Percentiles rank a stretch among this genome's conserved stretches.
Evolutionary conservation across 1,284 basidiomycete genomes (phyloP).

Genomic region (Tetrapyrgos nigripes): DNA sequence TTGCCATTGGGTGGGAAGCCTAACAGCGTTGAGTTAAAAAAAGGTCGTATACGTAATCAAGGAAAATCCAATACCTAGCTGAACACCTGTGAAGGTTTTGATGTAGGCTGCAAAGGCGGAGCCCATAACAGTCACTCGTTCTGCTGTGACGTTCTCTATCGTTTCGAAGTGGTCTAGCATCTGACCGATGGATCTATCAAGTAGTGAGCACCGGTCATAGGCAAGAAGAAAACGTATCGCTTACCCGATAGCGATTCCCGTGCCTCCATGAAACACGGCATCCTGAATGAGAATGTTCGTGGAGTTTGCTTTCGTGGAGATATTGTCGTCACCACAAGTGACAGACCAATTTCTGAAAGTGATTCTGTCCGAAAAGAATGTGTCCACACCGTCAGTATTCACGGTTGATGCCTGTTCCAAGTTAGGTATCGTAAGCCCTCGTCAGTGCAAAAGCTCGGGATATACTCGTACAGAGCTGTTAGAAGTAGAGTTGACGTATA

Average conservation of each 20-base stretch:
- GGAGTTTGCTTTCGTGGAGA: slow-evolving; percentile 41
- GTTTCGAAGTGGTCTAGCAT: slow-evolving; percentile 33
- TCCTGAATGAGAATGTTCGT: slow-evolving; percentile 43
- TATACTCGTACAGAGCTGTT: slow-evolving; percentile 26
- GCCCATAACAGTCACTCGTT: slow-evolving; percentile 25
- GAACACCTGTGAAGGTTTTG: slow-evolving; percentile 37
- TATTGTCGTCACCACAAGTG: slow-evolving; percentile 18
- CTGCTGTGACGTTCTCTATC: slow-evolving; percentile 39
- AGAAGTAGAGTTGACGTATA: slow-evolving; percentile 41
- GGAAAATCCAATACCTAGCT: slow-evolving; percentile 21
- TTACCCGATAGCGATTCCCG: slow-evolving; percentile 39
- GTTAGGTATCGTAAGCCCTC: not conserved
- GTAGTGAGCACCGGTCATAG: too few relatives aligned
- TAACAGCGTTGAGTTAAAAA: too few relatives aligned
- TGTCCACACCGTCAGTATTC: slow-evolving; percentile 43
- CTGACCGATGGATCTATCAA: slow-evolving; percentile 31
- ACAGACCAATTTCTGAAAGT: slow-evolving; percentile 38
- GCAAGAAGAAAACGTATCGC: not conserved
- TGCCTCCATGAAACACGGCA: slow-evolving; percentile 34
- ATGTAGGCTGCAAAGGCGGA: slow-evolving; percentile 32
- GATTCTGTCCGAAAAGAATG: slow-evolving; percentile 37
- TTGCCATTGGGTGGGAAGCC: slow-evolving; percentile 37
- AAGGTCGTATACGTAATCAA: too few relatives aligned
- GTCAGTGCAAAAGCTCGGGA: not conserved
- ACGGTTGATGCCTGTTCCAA: slow-evolving; percentile 28